Conservation (phyloP, 768 basidiomycete genomes). For the Psilocybe cubensis region DNA sequence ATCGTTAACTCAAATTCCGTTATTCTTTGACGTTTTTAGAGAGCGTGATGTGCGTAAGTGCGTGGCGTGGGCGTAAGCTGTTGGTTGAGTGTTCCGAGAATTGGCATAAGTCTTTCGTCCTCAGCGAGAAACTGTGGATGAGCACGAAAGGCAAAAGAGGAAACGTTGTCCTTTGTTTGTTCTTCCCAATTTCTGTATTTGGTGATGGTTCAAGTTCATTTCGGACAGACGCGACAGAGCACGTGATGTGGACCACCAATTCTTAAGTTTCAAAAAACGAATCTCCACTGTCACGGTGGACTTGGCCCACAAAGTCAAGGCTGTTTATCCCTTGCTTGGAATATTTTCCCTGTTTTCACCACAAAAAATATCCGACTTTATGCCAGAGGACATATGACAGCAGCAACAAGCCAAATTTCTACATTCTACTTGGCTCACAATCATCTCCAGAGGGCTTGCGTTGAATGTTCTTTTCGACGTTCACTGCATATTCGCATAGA, state of each 20-base stretch:
- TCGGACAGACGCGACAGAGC: slow-evolving; percentile 28
- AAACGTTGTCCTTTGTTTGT: slow-evolving; percentile 31
- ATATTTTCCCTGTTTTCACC: too few species aligned
- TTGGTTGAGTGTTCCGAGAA: slow-evolving; percentile 38
- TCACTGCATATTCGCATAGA: too few species aligned
- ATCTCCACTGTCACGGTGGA: background rate
- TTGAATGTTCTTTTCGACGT: too few species aligned
- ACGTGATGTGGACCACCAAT: slow-evolving; percentile 29
- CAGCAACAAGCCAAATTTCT: too few species aligned
- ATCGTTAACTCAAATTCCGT: slow-evolving; percentile 21
- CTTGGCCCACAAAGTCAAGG: background rate
- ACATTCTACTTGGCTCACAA: too few species aligned
- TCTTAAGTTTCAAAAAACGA: background rate
- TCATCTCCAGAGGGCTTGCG: background rate
- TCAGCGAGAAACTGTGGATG: slow-evolving; percentile 31
- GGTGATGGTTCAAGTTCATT: slow-evolving; percentile 39
- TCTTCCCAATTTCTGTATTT: slow-evolving; percentile 29
- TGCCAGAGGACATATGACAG: too few species aligned
- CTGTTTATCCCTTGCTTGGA: too few species aligned
- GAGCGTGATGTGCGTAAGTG: slow-evolving; percentile 49
- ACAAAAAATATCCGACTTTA: too few species aligned
- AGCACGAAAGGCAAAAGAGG: slow-evolving; percentile 20
- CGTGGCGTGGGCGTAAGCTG: slow-evolving; percentile 46
- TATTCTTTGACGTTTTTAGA: slow-evolving; percentile 37
- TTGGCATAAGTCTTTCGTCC: slow-evolving; percentile 31